Percentiles rank a stretch among this genome's conserved stretches.
These are phyloP conservation scores for Erigeron canadensis DNA, from an alignment of 129 eudicot genomes.

Conservation along the genomic window DNA sequence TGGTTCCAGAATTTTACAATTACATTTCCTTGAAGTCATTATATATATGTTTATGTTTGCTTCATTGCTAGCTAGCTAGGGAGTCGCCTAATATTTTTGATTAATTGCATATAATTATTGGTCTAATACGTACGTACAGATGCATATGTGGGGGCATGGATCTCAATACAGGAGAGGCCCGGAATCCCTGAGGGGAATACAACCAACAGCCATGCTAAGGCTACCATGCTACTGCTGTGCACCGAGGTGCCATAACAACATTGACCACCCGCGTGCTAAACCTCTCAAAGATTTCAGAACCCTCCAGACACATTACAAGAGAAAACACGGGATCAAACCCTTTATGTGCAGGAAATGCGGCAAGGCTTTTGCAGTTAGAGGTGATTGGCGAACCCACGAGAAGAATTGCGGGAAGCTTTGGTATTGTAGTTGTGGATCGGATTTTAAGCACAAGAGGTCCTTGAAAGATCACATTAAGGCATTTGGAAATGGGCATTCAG, in stretches of 20 bases:
- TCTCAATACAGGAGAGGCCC: conserved; percentile 92
- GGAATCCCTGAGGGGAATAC: conserved; percentile 77
- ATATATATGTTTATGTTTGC: no score
- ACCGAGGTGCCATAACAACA: conserved; percentile 83
- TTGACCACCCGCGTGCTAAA: conserved; percentile 82
- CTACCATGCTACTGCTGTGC: conserved; percentile 90
- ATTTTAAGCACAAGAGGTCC: conserved; percentile 89
- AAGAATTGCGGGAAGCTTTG: conserved; percentile 91
- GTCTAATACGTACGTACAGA: conserved; percentile 31
- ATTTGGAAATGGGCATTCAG: conserved; percentile 74
- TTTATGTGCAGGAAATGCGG: conserved; percentile 83
- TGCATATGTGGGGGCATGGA: conserved; percentile 99
- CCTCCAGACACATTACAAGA: conserved; percentile 89
- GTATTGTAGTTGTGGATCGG: conserved; percentile 87
- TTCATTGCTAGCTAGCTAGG: no score
- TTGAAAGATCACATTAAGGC: conserved; percentile 82
- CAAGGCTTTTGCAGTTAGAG: conserved; percentile 82
- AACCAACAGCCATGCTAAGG: conserved; percentile 90
- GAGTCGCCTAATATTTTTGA: no score
- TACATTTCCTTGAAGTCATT: no score
- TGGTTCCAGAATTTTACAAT: no score
- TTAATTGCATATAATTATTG: conserved; percentile 9
- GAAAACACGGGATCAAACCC: conserved; percentile 87
- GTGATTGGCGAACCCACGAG: conserved; percentile 93
- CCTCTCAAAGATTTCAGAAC: conserved; percentile 92